Percentiles rank a stretch among this genome's conserved stretches.
phyloP scores from a whole-genome alignment of 257 asterid species.

The Cruciata laevipes region DNA sequence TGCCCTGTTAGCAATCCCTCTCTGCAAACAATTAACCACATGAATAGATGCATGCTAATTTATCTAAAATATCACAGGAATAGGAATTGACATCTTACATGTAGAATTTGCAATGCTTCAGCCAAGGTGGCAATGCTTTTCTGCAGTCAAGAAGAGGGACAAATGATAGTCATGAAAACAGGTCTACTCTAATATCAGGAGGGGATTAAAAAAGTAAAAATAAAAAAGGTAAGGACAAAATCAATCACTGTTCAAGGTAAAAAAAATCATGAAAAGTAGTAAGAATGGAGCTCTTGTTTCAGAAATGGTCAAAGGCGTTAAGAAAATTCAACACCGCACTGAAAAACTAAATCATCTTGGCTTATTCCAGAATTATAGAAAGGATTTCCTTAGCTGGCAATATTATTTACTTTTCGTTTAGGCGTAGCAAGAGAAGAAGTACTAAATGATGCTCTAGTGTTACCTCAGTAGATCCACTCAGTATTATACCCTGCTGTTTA shows the following conservation, averaged over 20 bases:
- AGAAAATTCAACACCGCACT: not conserved
- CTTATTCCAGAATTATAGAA: not conserved
- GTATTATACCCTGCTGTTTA: slow-evolving; percentile 21
- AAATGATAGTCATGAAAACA: slow-evolving; percentile 16
- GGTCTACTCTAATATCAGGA: slow-evolving; percentile 1
- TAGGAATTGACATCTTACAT: slow-evolving; percentile 41
- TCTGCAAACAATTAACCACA: slow-evolving; percentile 32
- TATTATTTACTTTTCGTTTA: not conserved
- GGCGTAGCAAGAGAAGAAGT: not conserved
- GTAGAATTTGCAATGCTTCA: slow-evolving; percentile 52
- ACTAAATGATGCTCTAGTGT: not conserved
- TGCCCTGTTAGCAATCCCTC: slow-evolving; percentile 79
- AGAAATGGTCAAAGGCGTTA: not conserved
- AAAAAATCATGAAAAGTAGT: not conserved
- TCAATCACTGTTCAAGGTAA: not conserved
- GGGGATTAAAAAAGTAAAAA: not conserved
- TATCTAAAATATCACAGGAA: not conserved
- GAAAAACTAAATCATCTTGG: not conserved
- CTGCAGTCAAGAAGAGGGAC: slow-evolving; percentile 29
- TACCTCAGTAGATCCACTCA: slow-evolving; percentile 10
- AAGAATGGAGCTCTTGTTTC: not conserved
- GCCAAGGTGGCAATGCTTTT: slow-evolving; percentile 43
- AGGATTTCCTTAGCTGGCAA: not conserved
- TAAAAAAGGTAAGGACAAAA: not conserved
- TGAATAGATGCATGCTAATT: slow-evolving; percentile 13